Evolutionary conservation across 208 protist species (phyloP).

Genomic region (Leishmania mexicana): DNA sequence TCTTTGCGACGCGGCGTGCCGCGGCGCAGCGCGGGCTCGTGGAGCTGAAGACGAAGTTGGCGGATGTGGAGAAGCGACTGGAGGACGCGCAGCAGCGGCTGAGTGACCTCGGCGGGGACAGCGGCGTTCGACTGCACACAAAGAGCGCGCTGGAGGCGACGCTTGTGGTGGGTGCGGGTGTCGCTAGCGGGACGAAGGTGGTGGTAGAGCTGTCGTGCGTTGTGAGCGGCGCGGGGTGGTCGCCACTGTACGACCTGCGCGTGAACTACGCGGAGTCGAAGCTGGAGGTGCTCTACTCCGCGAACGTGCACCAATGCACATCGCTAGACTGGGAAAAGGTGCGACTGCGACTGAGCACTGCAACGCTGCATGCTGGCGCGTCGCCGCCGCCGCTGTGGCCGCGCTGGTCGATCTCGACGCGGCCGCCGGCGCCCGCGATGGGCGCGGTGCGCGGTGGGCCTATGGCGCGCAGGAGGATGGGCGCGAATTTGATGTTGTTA

Average conservation of each 20-base stretch:
- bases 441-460: background rate
- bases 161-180: constrained; percentile 22
- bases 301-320: constrained; percentile 47
- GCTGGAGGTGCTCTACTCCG: constrained; percentile 55
- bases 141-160: constrained; percentile 25
- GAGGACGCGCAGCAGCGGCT: constrained; percentile 8
- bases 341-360: constrained; percentile 51
- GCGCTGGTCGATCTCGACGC: constrained; percentile 39
- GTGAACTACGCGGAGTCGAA: constrained; percentile 30
- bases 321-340: constrained; percentile 58
- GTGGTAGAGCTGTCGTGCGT: constrained; percentile 44
- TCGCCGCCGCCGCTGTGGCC: constrained; percentile 33
- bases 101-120: constrained; percentile 15
- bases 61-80: constrained; percentile 23
- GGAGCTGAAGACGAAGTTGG: constrained; percentile 5
- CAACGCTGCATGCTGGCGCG: constrained; percentile 43
- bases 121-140: constrained; percentile 21
- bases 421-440: constrained; percentile 5
- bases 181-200: constrained; percentile 23
- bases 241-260: constrained; percentile 53
- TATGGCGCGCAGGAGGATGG: background rate
- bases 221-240: constrained; percentile 43
- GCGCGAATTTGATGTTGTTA: background rate
- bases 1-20: constrained; percentile 27
- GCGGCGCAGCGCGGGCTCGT: constrained; percentile 14